phyloP scores from a whole-genome alignment of 192 early-diverging fungal genomes.

The Coemansia sp. region DNA sequence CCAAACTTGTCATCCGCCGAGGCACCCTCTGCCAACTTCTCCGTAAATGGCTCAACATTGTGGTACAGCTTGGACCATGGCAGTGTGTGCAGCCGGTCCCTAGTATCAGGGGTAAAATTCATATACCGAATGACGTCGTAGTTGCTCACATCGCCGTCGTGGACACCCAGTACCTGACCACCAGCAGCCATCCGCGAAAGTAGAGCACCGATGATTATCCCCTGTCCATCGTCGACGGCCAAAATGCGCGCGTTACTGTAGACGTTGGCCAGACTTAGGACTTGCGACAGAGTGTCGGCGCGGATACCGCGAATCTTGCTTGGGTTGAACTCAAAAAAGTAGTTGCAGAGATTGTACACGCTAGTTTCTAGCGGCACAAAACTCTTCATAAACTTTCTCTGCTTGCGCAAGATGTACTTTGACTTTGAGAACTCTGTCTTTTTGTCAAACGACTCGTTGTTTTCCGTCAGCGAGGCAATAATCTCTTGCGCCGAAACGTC shows the following conservation, averaged over 20 bases:
- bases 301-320: conserved; percentile 75
- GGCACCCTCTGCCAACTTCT: conserved; percentile 57
- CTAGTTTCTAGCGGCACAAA: conserved; percentile 81
- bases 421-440: conserved; percentile 96
- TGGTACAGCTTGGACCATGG: conserved; percentile 72
- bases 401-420: conserved; percentile 90
- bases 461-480: conserved; percentile 78
- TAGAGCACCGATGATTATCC: conserved; percentile 78
- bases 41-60: conserved; percentile 58
- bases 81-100: conserved; percentile 62
- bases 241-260: conserved; percentile 68
- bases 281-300: conserved; percentile 88
- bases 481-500: conserved; percentile 70
- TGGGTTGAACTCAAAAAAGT: conserved; percentile 77
- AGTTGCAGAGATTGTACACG: conserved; percentile 73
- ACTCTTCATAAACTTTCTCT: conserved; percentile 82
- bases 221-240: conserved; percentile 90
- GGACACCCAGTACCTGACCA: conserved; percentile 70
- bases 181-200: conserved; percentile 74
- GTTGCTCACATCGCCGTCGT: conserved; percentile 73
- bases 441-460: conserved; percentile 81
- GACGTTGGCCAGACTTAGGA: conserved; percentile 83
- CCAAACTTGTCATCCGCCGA: conserved; percentile 57
- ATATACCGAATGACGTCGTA: conserved; percentile 76
- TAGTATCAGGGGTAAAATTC: conserved; percentile 65